These are phyloP conservation scores for Claviceps sp. DNA, from an alignment of 2,329 filamentous ascomycete genomes.

Conservation along the genomic window DNA sequence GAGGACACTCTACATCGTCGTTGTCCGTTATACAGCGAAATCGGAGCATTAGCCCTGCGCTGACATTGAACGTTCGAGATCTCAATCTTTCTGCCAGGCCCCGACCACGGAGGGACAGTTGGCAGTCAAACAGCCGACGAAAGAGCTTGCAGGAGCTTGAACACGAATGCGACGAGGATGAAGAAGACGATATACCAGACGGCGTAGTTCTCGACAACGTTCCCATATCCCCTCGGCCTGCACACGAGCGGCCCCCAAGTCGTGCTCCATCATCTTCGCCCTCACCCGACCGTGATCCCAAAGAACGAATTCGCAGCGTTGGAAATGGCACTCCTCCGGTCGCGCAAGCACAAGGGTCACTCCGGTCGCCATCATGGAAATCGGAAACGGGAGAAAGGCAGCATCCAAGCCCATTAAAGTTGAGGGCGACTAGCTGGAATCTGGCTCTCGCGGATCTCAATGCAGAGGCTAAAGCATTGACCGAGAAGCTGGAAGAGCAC, in stretches of 20 bases:
- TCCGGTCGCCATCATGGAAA: conserved; percentile 44
- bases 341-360: conserved; percentile 43
- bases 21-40: conserved; percentile 25
- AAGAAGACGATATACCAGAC: conserved; percentile 65
- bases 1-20: conserved; percentile 22
- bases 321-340: conserved; percentile 52
- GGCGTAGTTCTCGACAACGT: conserved; percentile 71
- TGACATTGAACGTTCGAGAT: conserved; percentile 31
- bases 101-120: conserved; percentile 48
- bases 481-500: conserved; percentile 69
- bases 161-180: conserved; percentile 62
- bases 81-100: conserved; percentile 19
- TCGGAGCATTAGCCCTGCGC: conserved; percentile 38
- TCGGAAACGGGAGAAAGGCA: conserved; percentile 27
- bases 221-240: conserved; percentile 61
- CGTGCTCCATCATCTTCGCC: conserved; percentile 38
- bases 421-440: conserved; percentile 62
- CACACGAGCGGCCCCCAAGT: conserved; percentile 40
- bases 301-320: conserved; percentile 38
- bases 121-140: conserved; percentile 51
- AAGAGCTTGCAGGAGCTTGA: conserved; percentile 62
- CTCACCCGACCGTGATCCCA: conserved; percentile 37
- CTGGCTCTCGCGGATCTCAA: conserved; percentile 55
- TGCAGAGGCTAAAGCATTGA: conserved; percentile 59
- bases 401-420: conserved; percentile 30